phyloP scores from a whole-genome alignment of 2,329 filamentous ascomycete genomes.

The Neoarthrinium moseri region DNA sequence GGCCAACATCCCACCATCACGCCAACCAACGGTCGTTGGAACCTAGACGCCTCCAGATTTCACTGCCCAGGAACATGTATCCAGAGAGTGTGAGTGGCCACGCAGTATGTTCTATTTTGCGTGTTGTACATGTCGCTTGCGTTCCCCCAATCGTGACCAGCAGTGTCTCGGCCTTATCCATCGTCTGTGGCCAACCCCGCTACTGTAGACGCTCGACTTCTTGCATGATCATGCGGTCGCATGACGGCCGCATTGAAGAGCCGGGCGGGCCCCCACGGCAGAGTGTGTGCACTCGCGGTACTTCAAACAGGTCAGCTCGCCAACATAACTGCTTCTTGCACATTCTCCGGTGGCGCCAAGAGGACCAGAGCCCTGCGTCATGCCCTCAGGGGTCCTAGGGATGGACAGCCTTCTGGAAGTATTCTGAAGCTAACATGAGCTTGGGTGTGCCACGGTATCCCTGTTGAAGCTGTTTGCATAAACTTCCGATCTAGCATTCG shows the following conservation, averaged over 20 bases:
- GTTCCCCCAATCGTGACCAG: background rate
- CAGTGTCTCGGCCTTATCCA: background rate
- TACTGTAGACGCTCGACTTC: background rate
- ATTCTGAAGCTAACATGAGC: background rate
- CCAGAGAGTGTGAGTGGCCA: too few species aligned
- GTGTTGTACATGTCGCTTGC: too few species aligned
- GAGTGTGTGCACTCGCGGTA: background rate
- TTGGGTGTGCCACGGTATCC: background rate
- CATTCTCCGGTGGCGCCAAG: too few species aligned
- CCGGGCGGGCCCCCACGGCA: background rate
- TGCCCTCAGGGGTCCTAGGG: background rate
- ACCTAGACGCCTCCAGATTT: background rate
- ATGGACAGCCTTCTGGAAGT: background rate
- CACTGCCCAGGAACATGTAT: background rate
- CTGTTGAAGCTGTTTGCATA: background rate
- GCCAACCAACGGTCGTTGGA: background rate
- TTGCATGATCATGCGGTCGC: constrained; percentile 1
- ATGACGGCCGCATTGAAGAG: constrained; percentile 2
- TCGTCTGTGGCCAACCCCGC: background rate
- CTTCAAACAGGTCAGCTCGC: background rate
- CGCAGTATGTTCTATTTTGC: too few species aligned
- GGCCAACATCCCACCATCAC: background rate
- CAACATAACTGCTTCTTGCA: too few species aligned
- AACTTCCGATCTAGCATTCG: too few species aligned
- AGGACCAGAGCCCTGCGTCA: background rate